Evolutionary conservation across 2,329 filamentous ascomycete genomes (phyloP).

Genomic region (Trichoderma aggressivum): DNA sequence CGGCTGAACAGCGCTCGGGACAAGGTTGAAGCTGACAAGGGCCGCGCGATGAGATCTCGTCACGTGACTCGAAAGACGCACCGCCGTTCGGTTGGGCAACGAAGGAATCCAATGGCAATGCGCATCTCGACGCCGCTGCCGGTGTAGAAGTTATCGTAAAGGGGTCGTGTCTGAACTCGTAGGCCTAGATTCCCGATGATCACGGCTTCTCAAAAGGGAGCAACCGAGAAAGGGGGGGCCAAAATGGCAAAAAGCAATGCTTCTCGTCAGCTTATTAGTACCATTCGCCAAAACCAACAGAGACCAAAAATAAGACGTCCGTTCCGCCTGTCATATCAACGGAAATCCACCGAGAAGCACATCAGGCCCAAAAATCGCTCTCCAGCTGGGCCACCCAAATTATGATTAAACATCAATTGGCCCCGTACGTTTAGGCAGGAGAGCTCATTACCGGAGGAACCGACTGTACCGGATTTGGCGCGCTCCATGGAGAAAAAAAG

Average conservation of each 20-base stretch:
- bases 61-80: conserved; percentile 1
- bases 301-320: neutral
- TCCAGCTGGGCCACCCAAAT: neutral
- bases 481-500: neutral
- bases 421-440: conserved; percentile 14
- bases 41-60: neutral
- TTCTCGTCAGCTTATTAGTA: conserved; percentile 15
- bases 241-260: neutral
- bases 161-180: neutral
- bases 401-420: conserved; percentile 2
- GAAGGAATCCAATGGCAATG: neutral
- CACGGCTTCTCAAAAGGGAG: neutral
- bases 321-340: neutral
- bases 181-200: neutral
- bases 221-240: neutral
- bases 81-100: neutral
- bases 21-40: neutral
- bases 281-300: neutral
- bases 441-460: conserved; percentile 17
- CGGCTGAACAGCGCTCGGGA: neutral
- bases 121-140: neutral
- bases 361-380: conserved; percentile 8
- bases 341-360: conserved; percentile 4
- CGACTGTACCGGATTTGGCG: conserved; percentile 5
- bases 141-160: neutral